Base-by-base conservation (phyloP, 257 asterid genomes). In the Plantago elongata region DNA sequence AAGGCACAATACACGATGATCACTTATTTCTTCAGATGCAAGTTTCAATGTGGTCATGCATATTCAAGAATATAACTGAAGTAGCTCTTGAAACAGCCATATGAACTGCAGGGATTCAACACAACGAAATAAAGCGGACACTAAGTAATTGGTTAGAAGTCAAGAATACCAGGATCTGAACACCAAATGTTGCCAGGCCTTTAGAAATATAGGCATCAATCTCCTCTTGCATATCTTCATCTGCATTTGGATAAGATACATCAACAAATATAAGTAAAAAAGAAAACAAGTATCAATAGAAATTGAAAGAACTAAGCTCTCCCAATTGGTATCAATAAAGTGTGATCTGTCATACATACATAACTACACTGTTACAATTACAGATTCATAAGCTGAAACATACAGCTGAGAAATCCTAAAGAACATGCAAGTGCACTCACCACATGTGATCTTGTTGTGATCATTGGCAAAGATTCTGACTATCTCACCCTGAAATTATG, bases 401-500 rank as follows among this genome's bases (percentile, higher is more conserved):
- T 11, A 1, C 30, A 65, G 63, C 4, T 60, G 43, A 22, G 27
- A 45, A 45, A 43, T 43, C 45, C 13, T 51, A 62, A 15, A 50
- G 47, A 49, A 13, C 30, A 62, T 42, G 65, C 60, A 54, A 69
- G 7, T 48, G 30, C 73, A 77, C 97, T 77, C 83, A 93, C 99
- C 99, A 55, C 99, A 89, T 57, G 96, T 83, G 79, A 89, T 93
- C 70, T 87, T 93, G 85, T 82, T 80, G 78, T 90, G 88, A 66
- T 87, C 92, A 72, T 93, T 89, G 75, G 99, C 99, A 72, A 87
- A 93, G 64, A 83, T 77, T 71, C 96, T 81, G 80, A 93, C 99
- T 63, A 93, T 73, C 27, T 87, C 87, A 61, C 99, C 99, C 99
- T 93, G 89, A 69, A 77, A 64, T 66, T 63, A 73, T 37, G 49